Conservation (phyloP, 768 basidiomycete species). For the Asterophora parasitica region DNA sequence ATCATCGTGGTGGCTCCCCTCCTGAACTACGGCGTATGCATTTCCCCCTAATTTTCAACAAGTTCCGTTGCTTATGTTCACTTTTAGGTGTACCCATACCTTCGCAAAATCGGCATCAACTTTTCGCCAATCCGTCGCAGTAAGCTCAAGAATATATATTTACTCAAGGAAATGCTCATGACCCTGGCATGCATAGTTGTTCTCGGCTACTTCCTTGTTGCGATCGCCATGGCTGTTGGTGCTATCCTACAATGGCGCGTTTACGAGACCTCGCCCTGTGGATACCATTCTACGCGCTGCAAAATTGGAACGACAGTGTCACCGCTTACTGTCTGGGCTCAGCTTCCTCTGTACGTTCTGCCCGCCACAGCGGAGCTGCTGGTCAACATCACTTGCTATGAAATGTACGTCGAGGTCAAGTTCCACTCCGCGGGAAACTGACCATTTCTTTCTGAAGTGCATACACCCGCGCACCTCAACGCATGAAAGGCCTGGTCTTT, state of each 20-base stretch:
- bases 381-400: slow-evolving; percentile 14
- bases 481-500: slow-evolving; percentile 40
- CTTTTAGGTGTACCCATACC: slow-evolving; percentile 22
- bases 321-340: slow-evolving; percentile 21
- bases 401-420: slow-evolving; percentile 4
- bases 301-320: slow-evolving; percentile 20
- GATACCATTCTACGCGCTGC: slow-evolving; percentile 18
- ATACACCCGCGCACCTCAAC: slow-evolving; percentile 37
- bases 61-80: neutral
- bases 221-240: slow-evolving; percentile 17
- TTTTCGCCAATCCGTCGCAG: slow-evolving; percentile 25
- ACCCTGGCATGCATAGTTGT: slow-evolving; percentile 10
- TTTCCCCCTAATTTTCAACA: neutral
- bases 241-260: slow-evolving; percentile 22
- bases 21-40: slow-evolving; percentile 19
- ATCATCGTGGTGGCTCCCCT: slow-evolving; percentile 26
- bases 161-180: neutral
- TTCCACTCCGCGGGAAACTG: neutral
- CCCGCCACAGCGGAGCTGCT: slow-evolving; percentile 19
- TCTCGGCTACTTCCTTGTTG: slow-evolving; percentile 17
- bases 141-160: slow-evolving; percentile 21
- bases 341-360: slow-evolving; percentile 20
- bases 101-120: slow-evolving; percentile 25
- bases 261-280: slow-evolving; percentile 22
- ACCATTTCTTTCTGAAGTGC: slow-evolving; percentile 17